A percentile compares a stretch with the other conserved stretches of the same genome.
Conservation (phyloP, 2,329 filamentous ascomycete genomes). For the Penicillium glabrum region DNA sequence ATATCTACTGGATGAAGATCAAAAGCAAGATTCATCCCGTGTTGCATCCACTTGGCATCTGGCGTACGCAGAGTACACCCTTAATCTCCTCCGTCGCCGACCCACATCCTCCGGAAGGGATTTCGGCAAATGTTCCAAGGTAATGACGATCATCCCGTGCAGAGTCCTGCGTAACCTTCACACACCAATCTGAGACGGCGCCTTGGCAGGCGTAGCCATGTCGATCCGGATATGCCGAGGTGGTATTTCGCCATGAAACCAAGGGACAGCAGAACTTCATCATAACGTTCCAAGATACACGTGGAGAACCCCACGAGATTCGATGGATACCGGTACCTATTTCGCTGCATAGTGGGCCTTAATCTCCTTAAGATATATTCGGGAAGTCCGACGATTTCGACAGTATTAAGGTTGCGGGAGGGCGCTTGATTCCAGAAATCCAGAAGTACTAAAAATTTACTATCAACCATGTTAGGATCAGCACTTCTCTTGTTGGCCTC, state of each 20-base stretch:
- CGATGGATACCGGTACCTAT: background rate
- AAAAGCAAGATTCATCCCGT: background rate
- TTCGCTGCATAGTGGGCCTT: background rate
- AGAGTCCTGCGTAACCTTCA: background rate
- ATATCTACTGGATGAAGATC: background rate
- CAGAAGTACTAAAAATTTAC: background rate
- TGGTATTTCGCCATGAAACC: background rate
- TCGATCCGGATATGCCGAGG: background rate
- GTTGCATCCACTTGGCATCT: background rate
- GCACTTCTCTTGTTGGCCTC: conserved; percentile 9
- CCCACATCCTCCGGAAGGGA: background rate
- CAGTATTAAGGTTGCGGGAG: background rate
- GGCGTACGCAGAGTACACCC: background rate
- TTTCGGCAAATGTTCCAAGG: background rate
- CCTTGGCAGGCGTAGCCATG: background rate
- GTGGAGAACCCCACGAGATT: background rate
- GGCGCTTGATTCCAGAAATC: background rate
- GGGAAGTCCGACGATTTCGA: background rate
- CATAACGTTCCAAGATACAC: background rate
- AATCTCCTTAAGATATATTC: background rate
- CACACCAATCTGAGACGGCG: background rate
- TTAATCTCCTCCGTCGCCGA: background rate
- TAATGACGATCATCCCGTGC: background rate
- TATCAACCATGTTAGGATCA: conserved; percentile 9
- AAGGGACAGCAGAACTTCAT: background rate